These are phyloP conservation scores for Fusarium sp. DNA, from an alignment of 2,329 filamentous ascomycete species.

Conservation along the genomic window DNA sequence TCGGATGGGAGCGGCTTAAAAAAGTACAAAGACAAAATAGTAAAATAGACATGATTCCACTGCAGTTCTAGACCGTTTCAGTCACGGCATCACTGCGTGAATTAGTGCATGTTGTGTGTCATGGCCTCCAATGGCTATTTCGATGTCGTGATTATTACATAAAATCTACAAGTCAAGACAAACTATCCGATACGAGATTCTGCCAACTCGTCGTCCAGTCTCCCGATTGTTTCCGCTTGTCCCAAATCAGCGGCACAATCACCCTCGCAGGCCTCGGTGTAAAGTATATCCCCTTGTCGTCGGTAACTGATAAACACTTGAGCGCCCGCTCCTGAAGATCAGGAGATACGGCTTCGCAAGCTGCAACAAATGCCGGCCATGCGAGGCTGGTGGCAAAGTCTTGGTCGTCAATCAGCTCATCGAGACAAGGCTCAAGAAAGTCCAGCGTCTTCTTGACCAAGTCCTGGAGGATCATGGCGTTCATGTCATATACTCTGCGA, in stretches of 20 bases:
- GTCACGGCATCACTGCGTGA: not conserved
- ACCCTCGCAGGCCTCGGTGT: constrained; percentile 47
- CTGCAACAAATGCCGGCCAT: constrained; percentile 62
- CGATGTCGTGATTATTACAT: not conserved
- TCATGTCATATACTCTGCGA: constrained; percentile 56
- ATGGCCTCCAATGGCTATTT: not conserved
- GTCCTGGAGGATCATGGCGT: constrained; percentile 58
- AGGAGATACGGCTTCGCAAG: constrained; percentile 57
- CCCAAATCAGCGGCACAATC: constrained; percentile 51
- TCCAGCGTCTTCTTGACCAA: constrained; percentile 56
- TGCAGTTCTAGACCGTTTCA: not conserved
- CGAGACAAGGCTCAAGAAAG: constrained; percentile 53
- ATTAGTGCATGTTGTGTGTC: not conserved
- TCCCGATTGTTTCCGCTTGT: constrained; percentile 45
- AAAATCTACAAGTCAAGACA: constrained; percentile 5
- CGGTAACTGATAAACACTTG: constrained; percentile 45
- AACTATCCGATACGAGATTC: constrained; percentile 29
- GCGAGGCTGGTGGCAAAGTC: constrained; percentile 57
- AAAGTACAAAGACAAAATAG: constrained; percentile 15
- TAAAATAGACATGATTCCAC: constrained; percentile 12
- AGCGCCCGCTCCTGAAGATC: constrained; percentile 52
- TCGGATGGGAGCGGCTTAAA: not conserved
- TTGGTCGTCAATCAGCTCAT: constrained; percentile 53
- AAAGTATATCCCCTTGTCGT: constrained; percentile 50
- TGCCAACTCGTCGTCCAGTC: constrained; percentile 54